Evolutionary conservation across 2,329 filamentous ascomycete genomes (phyloP), one percentile per base, ranked within the genome.

Genomic region (Phialophora macrospora): DNA sequence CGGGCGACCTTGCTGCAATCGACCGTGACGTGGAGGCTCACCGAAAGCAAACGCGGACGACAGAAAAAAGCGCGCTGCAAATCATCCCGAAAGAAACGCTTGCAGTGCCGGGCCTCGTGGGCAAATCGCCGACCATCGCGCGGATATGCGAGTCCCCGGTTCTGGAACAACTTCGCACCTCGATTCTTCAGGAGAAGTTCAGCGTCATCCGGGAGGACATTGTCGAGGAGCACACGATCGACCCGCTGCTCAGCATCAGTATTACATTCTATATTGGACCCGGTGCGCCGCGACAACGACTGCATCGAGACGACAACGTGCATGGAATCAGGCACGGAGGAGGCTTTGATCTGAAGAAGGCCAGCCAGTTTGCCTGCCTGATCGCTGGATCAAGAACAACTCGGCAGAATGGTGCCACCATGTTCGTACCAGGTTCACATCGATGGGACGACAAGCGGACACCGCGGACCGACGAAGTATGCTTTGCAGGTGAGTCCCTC

Each of bases 371-470:
- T 59, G 70, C 67, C 0, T 60, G 72, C 11, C 67, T 75, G 20
- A 67, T 74, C 5, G 74, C 73, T 8, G 64, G 60, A 28, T 73
- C 64, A 2, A 69, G 66, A 28, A 80, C 79, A 46, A 76, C 76
- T 1, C 75, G 78, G 0, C 73, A 78, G 11, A 83, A 83, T 60
- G 82, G 82, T 5, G 76, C 78, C 1, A 85, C 82, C 0, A 82
- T 84, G 71, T 72, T 84, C 17, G 84, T 82, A 80, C 77, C 80
- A 0, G 82, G 82, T 0, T 81, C 78, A 0, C 82, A 84, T 67
- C 67, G 73, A 11, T 73, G 72, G 72, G 73, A 64, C 3, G 58
- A 58, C 65, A 67, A 51, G 75, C 70, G 75, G 20, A 26, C 28
- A 34, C 73, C 76, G 7, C 55, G 59, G 4, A 51, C 64, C 12